Base-by-base conservation (phyloP, 305 asterid genomes). In the Lippia alba region DNA sequence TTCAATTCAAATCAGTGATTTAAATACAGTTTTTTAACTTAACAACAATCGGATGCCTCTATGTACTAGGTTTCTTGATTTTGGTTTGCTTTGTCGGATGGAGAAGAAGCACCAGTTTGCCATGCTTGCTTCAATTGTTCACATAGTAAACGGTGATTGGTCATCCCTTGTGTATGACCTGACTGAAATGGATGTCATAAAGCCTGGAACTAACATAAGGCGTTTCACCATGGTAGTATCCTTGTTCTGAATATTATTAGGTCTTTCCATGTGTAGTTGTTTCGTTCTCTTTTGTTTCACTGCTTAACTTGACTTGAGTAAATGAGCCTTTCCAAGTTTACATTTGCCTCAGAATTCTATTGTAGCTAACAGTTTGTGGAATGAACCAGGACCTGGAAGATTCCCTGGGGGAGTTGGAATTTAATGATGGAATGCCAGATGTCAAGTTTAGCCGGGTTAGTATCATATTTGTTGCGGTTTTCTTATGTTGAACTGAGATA, bases 141-240 rank as follows among this genome's bases (percentile, higher is more conserved):
- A 94, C 87, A 91, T 91, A 78, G 97, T 94, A 45, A 85, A 88
- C 80, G 97, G 96, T 19, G 97, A 94, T 74, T 94, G 99, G 99
- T 84, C 82, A 62, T 87, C 97, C 65, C 97, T 94, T 71, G 95
- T 91, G 76, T 70, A 76, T 49, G 96, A 91, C 79, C 85, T 94
- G 79, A 83, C 82, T 71, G 92, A 90, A 62, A 91, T 91, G 97
- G 99, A 91, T 78, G 87, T 89, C 74, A 76, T 88, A 70, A 89
- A 85, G 71, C 92, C 96, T 34, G 97, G 97, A 75, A 91, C 97
- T 70, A 90, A 90, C 72, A 75, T 85, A 68, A 80, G 81, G 71
- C 91, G 80, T 66, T 88, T 91, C 82, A 90, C 97, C 82, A 80
- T 82, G 96, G 99, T 94, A 94, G 65, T 61, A 62, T 79, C 74